Percentiles rank a stretch among this genome's conserved stretches.
Conservation (phyloP, 1,139 yeast genomes). For the Yamadazyma oceani region DNA sequence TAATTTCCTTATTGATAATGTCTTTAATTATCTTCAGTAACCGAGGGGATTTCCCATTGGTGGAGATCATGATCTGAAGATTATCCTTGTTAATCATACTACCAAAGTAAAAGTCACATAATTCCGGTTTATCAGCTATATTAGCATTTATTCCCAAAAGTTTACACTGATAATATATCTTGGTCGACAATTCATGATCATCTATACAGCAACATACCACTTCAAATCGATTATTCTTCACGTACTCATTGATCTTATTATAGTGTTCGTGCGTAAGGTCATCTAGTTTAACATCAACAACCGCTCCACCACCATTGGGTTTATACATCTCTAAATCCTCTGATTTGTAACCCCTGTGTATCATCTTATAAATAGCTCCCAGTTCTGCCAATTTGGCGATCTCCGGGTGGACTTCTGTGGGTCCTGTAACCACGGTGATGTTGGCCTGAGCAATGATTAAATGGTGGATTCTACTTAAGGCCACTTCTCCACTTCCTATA, state of each 20-base stretch:
- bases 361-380: slow-evolving; percentile 45
- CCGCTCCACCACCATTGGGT: background rate
- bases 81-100: slow-evolving; percentile 77
- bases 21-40: slow-evolving; percentile 67
- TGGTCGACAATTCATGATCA: slow-evolving; percentile 60
- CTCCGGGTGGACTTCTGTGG: slow-evolving; percentile 41
- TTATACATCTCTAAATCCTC: slow-evolving; percentile 51
- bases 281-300: slow-evolving; percentile 15
- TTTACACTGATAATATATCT: slow-evolving; percentile 62
- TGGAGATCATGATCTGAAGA: slow-evolving; percentile 77
- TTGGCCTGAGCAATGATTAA: slow-evolving; percentile 68
- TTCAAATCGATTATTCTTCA: slow-evolving; percentile 48
- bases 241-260: slow-evolving; percentile 31
- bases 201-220: slow-evolving; percentile 76
- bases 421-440: slow-evolving; percentile 66
- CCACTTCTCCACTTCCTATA: slow-evolving; percentile 84
- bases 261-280: slow-evolving; percentile 28
- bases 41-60: slow-evolving; percentile 82
- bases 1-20: slow-evolving; percentile 48
- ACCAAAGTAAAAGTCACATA: slow-evolving; percentile 87
- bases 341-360: slow-evolving; percentile 41
- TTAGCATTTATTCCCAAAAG: slow-evolving; percentile 62
- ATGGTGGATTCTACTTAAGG: slow-evolving; percentile 66
- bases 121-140: slow-evolving; percentile 80
- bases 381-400: slow-evolving; percentile 34